Percentiles rank a stretch among this genome's conserved stretches.
phyloP scores from a whole-genome alignment of 176 grass and related monocot genomes.

The Ampelocalamus luodianensis region DNA sequence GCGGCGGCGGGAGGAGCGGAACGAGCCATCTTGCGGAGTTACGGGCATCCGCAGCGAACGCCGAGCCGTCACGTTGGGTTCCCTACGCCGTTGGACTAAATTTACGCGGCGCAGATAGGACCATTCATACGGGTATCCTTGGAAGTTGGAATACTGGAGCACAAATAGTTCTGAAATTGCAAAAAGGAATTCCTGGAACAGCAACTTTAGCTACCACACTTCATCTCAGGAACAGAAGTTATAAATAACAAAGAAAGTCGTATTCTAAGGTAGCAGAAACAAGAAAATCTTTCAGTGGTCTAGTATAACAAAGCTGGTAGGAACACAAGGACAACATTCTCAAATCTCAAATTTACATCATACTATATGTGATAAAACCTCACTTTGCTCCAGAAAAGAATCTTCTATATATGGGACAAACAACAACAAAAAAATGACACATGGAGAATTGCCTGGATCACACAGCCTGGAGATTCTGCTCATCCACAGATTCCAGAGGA shows the following conservation, averaged over 20 bases:
- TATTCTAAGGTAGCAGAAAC: slow-evolving; percentile 14
- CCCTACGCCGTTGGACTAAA: too few relatives aligned
- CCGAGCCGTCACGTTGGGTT: too few relatives aligned
- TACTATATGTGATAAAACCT: not conserved
- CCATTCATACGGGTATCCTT: not conserved
- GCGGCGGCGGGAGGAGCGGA: too few relatives aligned
- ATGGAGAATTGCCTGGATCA: slow-evolving; percentile 30
- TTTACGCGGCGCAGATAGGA: too few relatives aligned
- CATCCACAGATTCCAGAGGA: slow-evolving; percentile 74
- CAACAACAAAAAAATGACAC: slow-evolving; percentile 49
- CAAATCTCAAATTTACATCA: slow-evolving; percentile 58
- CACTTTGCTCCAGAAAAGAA: slow-evolving; percentile 40
- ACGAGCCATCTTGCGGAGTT: too few relatives aligned
- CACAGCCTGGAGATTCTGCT: slow-evolving; percentile 70
- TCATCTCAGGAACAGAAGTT: slow-evolving; percentile 7
- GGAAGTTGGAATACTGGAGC: not conserved
- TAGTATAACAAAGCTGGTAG: slow-evolving; percentile 29
- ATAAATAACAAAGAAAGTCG: not conserved
- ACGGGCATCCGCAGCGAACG: too few relatives aligned
- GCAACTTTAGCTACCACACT: not conserved
- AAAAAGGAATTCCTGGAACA: not conserved
- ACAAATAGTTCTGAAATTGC: not conserved
- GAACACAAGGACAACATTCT: slow-evolving; percentile 21
- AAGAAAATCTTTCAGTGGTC: slow-evolving; percentile 27
- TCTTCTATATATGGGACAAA: slow-evolving; percentile 44